phyloP scores from a whole-genome alignment of 768 basidiomycete genomes.

The Symmetrospora coprosmae region DNA sequence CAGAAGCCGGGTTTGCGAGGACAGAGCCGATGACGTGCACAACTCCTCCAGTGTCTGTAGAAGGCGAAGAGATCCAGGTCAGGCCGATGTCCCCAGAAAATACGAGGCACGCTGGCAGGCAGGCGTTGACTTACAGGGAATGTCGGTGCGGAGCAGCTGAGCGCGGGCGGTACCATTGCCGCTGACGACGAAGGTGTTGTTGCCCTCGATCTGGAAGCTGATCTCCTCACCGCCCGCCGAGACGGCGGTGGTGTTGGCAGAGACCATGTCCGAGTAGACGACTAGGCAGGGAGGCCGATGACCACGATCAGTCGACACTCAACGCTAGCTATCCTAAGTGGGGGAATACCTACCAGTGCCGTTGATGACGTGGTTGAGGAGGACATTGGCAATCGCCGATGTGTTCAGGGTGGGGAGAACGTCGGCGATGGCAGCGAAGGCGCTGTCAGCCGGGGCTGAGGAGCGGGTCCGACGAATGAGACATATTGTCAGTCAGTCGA shows the following conservation, averaged over 20 bases:
- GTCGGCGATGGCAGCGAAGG: slow-evolving; percentile 27
- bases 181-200: slow-evolving; percentile 34
- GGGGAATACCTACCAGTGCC: no score
- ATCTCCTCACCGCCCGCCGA: slow-evolving; percentile 37
- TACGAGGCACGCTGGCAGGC: no score
- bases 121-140: slow-evolving; percentile 13
- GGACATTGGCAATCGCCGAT: slow-evolving; percentile 33
- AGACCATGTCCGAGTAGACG: slow-evolving; percentile 36
- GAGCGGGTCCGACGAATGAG: not conserved
- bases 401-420: slow-evolving; percentile 33
- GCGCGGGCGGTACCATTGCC: slow-evolving; percentile 33
- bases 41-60: not conserved
- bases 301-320: not conserved
- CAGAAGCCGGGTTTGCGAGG: slow-evolving; percentile 36
- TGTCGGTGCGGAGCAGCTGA: slow-evolving; percentile 35
- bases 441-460: slow-evolving; percentile 35
- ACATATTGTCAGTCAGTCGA: no score
- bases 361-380: slow-evolving; percentile 40
- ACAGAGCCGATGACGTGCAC: slow-evolving; percentile 36
- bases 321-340: no score
- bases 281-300: not conserved
- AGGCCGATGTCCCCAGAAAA: no score
- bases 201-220: slow-evolving; percentile 35
- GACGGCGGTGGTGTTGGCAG: slow-evolving; percentile 33
- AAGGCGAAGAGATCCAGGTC: not conserved